A percentile compares a stretch with the other conserved stretches of the same genome.
These are phyloP conservation scores for Lagenaria siceraria DNA, from an alignment of 306 rosid species.

Conservation along the genomic window DNA sequence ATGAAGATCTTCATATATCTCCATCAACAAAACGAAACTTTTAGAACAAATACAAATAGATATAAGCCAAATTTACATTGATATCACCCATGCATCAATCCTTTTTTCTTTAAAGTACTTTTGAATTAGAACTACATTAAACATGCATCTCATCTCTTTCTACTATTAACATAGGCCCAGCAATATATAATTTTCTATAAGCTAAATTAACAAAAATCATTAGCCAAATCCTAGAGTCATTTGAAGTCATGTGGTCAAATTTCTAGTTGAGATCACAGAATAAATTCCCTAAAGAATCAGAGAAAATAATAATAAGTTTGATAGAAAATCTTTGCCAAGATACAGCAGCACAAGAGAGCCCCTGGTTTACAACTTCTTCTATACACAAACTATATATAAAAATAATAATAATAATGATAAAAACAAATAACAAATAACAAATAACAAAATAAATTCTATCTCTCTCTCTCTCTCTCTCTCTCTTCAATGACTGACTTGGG, in stretches of 20 bases:
- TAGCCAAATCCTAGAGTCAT: not conserved
- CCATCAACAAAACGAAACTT: slow-evolving; percentile 4
- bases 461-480: not conserved
- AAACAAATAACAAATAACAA: too few species aligned
- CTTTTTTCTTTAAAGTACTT: not conserved
- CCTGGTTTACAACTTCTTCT: not conserved
- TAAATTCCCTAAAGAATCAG: not conserved
- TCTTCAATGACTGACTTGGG: not conserved
- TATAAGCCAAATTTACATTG: not conserved
- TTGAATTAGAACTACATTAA: not conserved
- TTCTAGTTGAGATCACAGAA: not conserved
- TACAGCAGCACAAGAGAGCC: not conserved
- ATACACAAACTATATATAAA: not conserved
- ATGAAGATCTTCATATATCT: not conserved
- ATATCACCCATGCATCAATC: not conserved
- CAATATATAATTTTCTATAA: not conserved
- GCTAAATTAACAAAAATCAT: not conserved
- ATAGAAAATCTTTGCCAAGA: slow-evolving; percentile 6
- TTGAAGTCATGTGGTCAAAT: slow-evolving; percentile 3
- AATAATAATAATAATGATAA: not conserved
- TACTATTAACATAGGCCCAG: not conserved
- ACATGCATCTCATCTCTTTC: not conserved
- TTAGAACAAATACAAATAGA: not conserved
- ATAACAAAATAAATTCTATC: too few species aligned
- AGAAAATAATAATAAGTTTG: not conserved